These are phyloP conservation scores for Thalassiosira profunda DNA, from an alignment of 108 stramenopile genomes.

Conservation along the genomic window DNA sequence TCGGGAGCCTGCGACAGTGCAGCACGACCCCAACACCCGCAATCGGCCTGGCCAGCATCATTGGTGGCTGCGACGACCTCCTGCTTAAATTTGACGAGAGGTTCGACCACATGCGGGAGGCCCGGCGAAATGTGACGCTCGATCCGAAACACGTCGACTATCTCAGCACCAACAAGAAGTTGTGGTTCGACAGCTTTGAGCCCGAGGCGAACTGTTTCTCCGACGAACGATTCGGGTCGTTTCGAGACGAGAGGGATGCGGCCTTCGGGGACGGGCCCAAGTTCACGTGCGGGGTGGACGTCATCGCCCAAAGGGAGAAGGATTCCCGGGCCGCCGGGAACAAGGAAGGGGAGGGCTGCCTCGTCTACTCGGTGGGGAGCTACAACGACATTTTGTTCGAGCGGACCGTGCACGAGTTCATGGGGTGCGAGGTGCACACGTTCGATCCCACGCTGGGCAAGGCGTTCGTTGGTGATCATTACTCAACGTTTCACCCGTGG, in stretches of 20 bases:
- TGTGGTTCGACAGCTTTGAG: conserved; percentile 20
- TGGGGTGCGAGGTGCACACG: conserved; percentile 48
- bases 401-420: conserved; percentile 15
- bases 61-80: too few species aligned
- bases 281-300: conserved; percentile 37
- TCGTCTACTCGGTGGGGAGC: conserved; percentile 41
- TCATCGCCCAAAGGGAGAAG: conserved; percentile 20
- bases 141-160: too few species aligned
- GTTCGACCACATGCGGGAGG: not conserved
- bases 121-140: not conserved
- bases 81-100: not conserved
- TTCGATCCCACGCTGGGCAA: conserved; percentile 39
- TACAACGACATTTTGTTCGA: conserved; percentile 38
- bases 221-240: conserved; percentile 35
- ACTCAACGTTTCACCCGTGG: conserved; percentile 41
- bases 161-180: not conserved
- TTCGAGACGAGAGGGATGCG: conserved; percentile 3
- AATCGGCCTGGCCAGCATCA: too few species aligned
- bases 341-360: conserved; percentile 16
- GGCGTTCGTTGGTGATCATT: conserved; percentile 25
- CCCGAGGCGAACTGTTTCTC: conserved; percentile 35
- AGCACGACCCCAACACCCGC: too few species aligned
- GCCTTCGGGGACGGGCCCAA: conserved; percentile 44
- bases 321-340: too few species aligned
- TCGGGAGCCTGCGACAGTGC: too few species aligned